phyloP scores from a whole-genome alignment of 495 filamentous ascomycete genomes.

The Chaetomium cochliodes region DNA sequence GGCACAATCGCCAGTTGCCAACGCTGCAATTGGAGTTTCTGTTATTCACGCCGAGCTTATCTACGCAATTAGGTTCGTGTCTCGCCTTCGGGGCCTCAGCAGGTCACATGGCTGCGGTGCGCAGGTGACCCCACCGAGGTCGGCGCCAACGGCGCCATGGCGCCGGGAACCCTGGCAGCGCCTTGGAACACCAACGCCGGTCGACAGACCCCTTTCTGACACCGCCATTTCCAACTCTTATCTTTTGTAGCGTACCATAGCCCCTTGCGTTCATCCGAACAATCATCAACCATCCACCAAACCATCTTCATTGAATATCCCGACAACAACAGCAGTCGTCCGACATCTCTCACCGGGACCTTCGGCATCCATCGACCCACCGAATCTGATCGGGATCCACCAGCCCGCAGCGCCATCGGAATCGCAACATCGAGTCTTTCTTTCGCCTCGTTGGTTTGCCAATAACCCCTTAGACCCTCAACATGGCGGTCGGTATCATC shows the following conservation, averaged over 20 bases:
- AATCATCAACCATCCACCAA: not conserved
- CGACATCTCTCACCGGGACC: not conserved
- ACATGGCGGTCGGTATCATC: constrained; percentile 33
- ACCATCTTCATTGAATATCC: not conserved
- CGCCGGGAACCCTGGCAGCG: constrained; percentile 9
- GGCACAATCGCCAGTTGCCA: constrained; percentile 14
- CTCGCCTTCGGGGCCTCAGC: not conserved
- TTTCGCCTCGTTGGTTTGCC: not conserved
- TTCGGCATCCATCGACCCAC: constrained; percentile 17
- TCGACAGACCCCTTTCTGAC: constrained; percentile 18
- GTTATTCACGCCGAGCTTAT: constrained; percentile 9
- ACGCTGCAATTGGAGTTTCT: constrained; percentile 13
- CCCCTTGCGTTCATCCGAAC: not conserved
- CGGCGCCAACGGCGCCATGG: constrained; percentile 28
- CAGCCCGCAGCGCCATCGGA: not conserved
- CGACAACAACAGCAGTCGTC: not conserved
- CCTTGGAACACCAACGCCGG: not conserved
- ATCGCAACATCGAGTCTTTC: not conserved
- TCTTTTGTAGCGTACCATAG: constrained; percentile 4
- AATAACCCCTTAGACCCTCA: constrained; percentile 6
- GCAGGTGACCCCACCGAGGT: constrained; percentile 33
- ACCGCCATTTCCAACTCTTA: constrained; percentile 30
- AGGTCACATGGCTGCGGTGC: constrained; percentile 28
- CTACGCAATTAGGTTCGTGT: constrained; percentile 1
- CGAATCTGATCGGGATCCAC: not conserved